Evolutionary conservation across 2,329 filamentous ascomycete species (phyloP).

Genomic region (Alternaria sp.): DNA sequence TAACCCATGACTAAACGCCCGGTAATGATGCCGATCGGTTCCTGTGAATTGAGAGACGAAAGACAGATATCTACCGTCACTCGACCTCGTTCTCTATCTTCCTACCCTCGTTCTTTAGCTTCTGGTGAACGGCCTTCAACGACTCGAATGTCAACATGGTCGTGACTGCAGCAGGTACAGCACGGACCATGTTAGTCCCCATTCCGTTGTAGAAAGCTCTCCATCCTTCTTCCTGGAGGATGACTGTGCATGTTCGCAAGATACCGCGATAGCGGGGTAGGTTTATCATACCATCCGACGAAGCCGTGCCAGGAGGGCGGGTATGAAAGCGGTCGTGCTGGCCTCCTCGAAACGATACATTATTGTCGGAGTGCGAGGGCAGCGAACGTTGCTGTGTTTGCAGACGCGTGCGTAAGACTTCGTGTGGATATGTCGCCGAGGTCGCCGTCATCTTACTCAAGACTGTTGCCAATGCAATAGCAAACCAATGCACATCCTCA

Average conservation of each 20-base stretch:
- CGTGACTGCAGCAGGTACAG: constrained; percentile 92
- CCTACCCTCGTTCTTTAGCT: constrained; percentile 61
- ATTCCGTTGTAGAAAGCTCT: constrained; percentile 95
- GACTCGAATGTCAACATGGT: constrained; percentile 98
- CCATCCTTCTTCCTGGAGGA: constrained; percentile 92
- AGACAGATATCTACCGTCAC: not conserved
- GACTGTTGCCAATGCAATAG: constrained; percentile 86
- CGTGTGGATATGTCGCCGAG: constrained; percentile 94
- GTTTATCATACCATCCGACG: constrained; percentile 65
- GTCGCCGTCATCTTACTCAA: constrained; percentile 94
- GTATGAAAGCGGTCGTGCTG: constrained; percentile 50
- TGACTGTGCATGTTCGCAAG: constrained; percentile 80
- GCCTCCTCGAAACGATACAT: constrained; percentile 55
- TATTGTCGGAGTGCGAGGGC: constrained; percentile 55
- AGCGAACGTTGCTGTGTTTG: constrained; percentile 87
- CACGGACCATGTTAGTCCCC: constrained; percentile 96
- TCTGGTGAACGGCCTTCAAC: constrained; percentile 59
- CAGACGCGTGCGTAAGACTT: constrained; percentile 89
- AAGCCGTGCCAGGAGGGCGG: constrained; percentile 53
- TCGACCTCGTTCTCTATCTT: constrained; percentile 27
- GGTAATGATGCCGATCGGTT: constrained; percentile 13
- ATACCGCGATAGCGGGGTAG: constrained; percentile 74
- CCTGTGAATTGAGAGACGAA: not conserved
- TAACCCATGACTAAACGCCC: constrained; percentile 25
- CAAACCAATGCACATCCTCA: constrained; percentile 75